phyloP scores from a whole-genome alignment of 257 asterid genomes.

The Nemophila menziesii region DNA sequence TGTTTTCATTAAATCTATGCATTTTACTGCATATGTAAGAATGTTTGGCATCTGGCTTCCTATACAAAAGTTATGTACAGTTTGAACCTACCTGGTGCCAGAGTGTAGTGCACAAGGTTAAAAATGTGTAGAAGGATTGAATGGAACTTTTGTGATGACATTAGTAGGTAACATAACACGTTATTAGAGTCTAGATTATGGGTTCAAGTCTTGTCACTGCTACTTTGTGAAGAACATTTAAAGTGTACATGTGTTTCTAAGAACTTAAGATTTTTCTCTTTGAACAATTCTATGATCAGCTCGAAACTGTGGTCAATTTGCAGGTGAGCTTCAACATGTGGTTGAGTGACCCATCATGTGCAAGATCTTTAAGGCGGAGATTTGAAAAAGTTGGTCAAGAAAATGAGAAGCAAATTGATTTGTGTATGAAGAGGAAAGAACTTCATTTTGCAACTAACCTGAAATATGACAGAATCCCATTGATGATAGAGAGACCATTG shows the following conservation, averaged over 20 bases:
- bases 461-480: conserved; percentile 13
- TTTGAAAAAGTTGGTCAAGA: conserved; percentile 10
- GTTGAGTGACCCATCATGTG: conserved; percentile 15
- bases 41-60: neutral
- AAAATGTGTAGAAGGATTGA: too few relatives aligned
- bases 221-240: too few relatives aligned
- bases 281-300: too few relatives aligned
- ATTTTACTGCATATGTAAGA: neutral
- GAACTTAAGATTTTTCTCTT: too few relatives aligned
- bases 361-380: conserved; percentile 15
- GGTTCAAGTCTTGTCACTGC: too few relatives aligned
- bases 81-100: neutral
- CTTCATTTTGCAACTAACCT: conserved; percentile 14
- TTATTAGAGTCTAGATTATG: too few relatives aligned
- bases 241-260: too few relatives aligned
- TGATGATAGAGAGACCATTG: conserved; percentile 12
- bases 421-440: conserved; percentile 9
- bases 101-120: neutral
- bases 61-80: neutral
- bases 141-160: too few relatives aligned
- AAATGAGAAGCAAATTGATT: conserved; percentile 10
- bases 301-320: too few relatives aligned
- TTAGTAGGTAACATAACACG: too few relatives aligned
- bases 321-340: conserved; percentile 6
- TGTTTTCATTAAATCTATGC: neutral